Conservation (phyloP, 2,329 filamentous ascomycete genomes). For the Talaromyces amestolkiae region DNA sequence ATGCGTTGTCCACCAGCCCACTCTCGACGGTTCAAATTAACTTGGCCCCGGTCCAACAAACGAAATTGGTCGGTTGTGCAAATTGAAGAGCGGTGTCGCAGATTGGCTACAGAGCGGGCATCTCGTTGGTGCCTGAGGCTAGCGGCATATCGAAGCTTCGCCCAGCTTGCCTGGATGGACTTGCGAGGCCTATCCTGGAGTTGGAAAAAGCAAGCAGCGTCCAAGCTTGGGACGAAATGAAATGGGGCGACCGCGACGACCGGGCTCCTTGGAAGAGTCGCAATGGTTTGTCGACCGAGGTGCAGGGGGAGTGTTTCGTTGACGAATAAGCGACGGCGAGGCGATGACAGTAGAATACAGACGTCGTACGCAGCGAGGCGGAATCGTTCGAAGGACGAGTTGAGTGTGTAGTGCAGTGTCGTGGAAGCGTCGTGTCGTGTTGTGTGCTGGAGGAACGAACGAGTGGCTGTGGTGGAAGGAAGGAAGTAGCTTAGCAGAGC, state of each 20-base stretch:
- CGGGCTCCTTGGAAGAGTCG: not conserved
- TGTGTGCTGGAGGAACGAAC: not conserved
- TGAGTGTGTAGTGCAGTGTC: not conserved
- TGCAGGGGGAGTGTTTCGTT: not conserved
- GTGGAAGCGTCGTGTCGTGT: not conserved
- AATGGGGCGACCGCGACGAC: not conserved
- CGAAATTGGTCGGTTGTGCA: constrained; percentile 3
- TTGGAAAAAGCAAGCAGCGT: not conserved
- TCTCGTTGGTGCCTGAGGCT: constrained; percentile 36
- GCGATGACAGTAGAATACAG: not conserved
- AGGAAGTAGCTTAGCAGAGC: not conserved
- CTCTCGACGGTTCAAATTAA: constrained; percentile 2
- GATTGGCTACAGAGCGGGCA: constrained; percentile 39
- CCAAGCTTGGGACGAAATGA: not conserved
- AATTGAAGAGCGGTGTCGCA: constrained; percentile 32
- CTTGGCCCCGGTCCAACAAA: constrained; percentile 1
- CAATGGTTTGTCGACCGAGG: not conserved
- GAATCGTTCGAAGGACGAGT: not conserved
- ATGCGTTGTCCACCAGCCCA: constrained; percentile 41
- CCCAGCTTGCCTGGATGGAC: constrained; percentile 15
- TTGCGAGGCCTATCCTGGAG: constrained; percentile 5
- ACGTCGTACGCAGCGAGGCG: not conserved
- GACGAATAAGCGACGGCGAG: constrained; percentile 3
- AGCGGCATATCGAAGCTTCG: constrained; percentile 34
- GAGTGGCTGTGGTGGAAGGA: constrained; percentile 8